These are phyloP conservation scores for Ichthyophthirius multifiliis DNA, from an alignment of 169 alveolate genomes.

Conservation along the genomic window DNA sequence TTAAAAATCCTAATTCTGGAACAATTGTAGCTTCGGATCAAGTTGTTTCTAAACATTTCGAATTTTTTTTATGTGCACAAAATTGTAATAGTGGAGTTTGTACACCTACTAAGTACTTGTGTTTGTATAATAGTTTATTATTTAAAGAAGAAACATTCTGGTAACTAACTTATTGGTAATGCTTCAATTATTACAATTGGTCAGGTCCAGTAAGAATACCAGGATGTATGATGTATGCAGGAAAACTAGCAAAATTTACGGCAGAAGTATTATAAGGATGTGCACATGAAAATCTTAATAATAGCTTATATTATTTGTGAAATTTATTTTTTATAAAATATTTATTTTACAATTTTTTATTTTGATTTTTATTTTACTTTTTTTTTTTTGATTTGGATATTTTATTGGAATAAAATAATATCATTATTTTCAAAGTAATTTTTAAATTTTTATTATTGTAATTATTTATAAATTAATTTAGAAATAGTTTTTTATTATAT, in stretches of 20 bases:
- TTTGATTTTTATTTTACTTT: no score
- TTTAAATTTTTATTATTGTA: no score
- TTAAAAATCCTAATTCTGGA: constrained; percentile 65
- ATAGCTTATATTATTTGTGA: not conserved
- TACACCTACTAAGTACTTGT: constrained; percentile 71
- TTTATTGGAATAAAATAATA: no score
- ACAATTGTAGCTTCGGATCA: constrained; percentile 44
- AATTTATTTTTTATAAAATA: not conserved
- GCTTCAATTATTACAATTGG: constrained; percentile 69
- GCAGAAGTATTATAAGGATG: constrained; percentile 30
- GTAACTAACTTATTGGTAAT: constrained; percentile 58
- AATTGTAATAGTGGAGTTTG: constrained; percentile 69
- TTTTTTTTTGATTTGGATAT: no score
- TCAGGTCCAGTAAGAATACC: constrained; percentile 77
- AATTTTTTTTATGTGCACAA: constrained; percentile 67
- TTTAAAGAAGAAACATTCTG: constrained; percentile 32
- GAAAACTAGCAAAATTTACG: constrained; percentile 48
- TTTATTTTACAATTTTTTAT: no score
- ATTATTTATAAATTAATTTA: no score
- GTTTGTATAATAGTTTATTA: constrained; percentile 34
- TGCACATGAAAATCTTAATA: not conserved
- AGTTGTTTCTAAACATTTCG: constrained; percentile 38
- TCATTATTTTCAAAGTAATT: no score
- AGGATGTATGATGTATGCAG: constrained; percentile 74
- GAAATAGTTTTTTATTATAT: no score